These are phyloP conservation scores for Aspergillus sergii DNA, from an alignment of 2,329 filamentous ascomycete genomes.

Conservation along the genomic window DNA sequence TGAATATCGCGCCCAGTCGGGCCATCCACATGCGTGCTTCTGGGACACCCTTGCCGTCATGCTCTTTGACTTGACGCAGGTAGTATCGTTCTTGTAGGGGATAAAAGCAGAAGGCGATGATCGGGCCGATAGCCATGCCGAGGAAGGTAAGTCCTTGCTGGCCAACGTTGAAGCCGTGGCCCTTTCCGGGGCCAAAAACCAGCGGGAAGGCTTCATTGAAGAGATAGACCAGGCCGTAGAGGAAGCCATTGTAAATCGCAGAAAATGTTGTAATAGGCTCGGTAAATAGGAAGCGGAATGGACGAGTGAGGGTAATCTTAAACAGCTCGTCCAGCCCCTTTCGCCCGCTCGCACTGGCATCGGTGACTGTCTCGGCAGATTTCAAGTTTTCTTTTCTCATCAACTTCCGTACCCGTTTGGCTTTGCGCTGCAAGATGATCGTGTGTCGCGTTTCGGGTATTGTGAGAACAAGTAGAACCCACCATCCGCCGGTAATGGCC, in stretches of 20 bases:
- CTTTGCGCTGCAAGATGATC: constrained; percentile 59
- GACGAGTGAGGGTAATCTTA: constrained; percentile 67
- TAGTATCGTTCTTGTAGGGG: constrained; percentile 49
- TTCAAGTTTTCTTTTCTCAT: constrained; percentile 53
- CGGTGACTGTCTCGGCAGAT: constrained; percentile 61
- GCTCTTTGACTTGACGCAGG: constrained; percentile 44
- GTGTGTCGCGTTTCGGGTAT: constrained; percentile 60
- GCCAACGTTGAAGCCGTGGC: constrained; percentile 59
- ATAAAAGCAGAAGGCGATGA: constrained; percentile 60
- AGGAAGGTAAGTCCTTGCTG: constrained; percentile 60
- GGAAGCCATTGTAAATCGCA: constrained; percentile 58
- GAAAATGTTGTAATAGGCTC: constrained; percentile 34
- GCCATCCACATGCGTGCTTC: constrained; percentile 70
- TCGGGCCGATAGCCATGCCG: constrained; percentile 62
- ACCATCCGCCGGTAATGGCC: constrained; percentile 56
- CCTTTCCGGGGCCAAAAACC: constrained; percentile 66
- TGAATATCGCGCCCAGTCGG: constrained; percentile 59
- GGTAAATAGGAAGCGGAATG: constrained; percentile 49
- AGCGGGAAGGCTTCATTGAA: constrained; percentile 71
- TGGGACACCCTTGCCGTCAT: constrained; percentile 56
- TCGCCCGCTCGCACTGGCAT: constrained; percentile 39
- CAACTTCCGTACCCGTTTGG: constrained; percentile 52
- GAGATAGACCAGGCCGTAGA: constrained; percentile 74
- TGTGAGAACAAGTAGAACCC: constrained; percentile 48
- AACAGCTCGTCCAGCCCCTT: constrained; percentile 75